Base-by-base conservation (phyloP, 2,329 filamentous ascomycete species). In the Bipolaris gigantea region DNA sequence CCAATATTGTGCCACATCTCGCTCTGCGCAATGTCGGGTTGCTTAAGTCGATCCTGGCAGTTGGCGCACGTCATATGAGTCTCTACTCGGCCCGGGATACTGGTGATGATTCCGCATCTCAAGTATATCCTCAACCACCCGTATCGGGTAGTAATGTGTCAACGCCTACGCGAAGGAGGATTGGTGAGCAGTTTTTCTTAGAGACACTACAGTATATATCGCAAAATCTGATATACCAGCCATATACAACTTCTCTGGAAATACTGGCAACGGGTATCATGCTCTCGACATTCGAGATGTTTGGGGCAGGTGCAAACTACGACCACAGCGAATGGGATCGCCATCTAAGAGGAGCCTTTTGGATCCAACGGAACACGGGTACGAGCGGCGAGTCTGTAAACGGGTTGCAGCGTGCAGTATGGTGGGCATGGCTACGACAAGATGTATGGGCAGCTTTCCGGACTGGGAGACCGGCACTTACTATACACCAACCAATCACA, bases 361-460 rank as follows among this genome's bases (percentile, higher is more conserved):
- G 84, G 81, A 86, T 87, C 16, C 81, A 86, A 55, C 75, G 83
- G 8, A 84, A 80, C 1, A 82, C 84, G 41, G 76, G 83, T 42
- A 84, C 83, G 34, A 78, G 86, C 51, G 85, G 83, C 1, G 83
- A 83, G 42, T 81, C 79, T 0, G 56, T 39, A 10, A 79, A 80
- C 0, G 82, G 84, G 0, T 71, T 87, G 0, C 77, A 80, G 32
- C 80, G 82, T 51, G 81, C 83, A 0, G 81, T 84, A 0, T 87
- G 85, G 85, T 88, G 85, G 84, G 80, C 82, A 0, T 87, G 85
- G 85, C 71, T 87, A 4, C 75, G 83, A 21, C 85, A 88, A 64
- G 85, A 88, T 62, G 77, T 85, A 0, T 87, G 84, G 84, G 84
- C 83, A 2, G 84, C 84, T 0, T 85, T 86, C 57, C 77, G 83